Base-by-base conservation (phyloP, 495 filamentous ascomycete species). In the Aspergillus ellipticus region DNA sequence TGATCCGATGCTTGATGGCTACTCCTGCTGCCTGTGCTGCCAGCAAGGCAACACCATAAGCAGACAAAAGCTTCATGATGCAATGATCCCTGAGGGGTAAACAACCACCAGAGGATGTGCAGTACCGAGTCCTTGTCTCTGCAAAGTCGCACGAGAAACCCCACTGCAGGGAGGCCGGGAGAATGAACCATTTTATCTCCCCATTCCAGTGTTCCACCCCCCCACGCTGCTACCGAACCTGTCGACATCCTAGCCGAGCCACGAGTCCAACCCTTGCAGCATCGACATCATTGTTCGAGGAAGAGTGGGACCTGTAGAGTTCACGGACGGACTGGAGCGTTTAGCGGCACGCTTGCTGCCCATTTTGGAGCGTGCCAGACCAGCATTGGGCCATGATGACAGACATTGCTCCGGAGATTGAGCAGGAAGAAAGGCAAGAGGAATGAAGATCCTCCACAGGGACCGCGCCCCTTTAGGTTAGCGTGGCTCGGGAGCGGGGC, bases 11-110 rank as follows among this genome's bases (percentile, higher is more conserved):
- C 35, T 60, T 70, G 29, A 77, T 57, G 19, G 74, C 63, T 49
- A 66, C 68, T 53, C 71, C 69, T 42, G 69, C 62, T 42, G 65
- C 71, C 55, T 75, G 71, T 20, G 66, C 68, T 31, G 71, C 71
- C 56, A 77, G 57, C 46, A 59, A 61, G 42, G 66, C 68, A 35
- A 70, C 49, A 13, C 66, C 64, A 62, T 59, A 68, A 28, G 64
- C 47, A 9, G 68, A 66, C 42, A 65, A 48, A 49, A 73, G 58
- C 64, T 67, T 74, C 72, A 74, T 74, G 51, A 15, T 52, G 51
- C 39, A 29, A 39, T 0, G 6, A 21, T 42, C 5, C 29, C 33
- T 29, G 20, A n/a, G 37, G 8, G n/a, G 16, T 19, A 33, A 22
- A 47, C 19, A 16, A 37, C 21, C 45, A 13, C 21, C 29, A 17